Percentiles rank a stretch among this genome's conserved stretches.
Conservation (phyloP, 2,329 filamentous ascomycete species). For the Neoscytalidium dimidiatum region DNA sequence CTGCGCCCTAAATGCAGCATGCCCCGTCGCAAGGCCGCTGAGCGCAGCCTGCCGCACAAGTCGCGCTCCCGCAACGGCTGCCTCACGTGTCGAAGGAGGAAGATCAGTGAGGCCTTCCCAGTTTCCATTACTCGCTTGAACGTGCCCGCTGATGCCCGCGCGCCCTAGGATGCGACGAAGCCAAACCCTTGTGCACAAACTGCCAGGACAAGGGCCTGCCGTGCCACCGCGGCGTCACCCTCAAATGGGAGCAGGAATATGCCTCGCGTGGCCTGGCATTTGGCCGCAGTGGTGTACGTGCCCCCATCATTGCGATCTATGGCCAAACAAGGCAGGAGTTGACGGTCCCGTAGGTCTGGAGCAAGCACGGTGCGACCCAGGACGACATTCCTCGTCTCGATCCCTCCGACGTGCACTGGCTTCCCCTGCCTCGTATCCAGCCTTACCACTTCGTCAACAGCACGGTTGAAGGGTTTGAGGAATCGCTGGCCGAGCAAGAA, state of each 20-base stretch:
- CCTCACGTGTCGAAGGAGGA: conserved; percentile 42
- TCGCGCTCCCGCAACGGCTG: conserved; percentile 42
- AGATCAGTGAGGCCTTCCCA: conserved; percentile 28
- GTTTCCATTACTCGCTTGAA: not conserved
- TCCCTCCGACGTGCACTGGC: conserved; percentile 22
- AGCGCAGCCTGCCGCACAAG: conserved; percentile 21
- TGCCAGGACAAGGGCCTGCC: conserved; percentile 38
- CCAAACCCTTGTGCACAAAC: conserved; percentile 40
- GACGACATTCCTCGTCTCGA: conserved; percentile 20
- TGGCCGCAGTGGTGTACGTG: conserved; percentile 38
- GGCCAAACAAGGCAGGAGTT: not conserved
- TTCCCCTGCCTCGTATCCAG: conserved; percentile 25
- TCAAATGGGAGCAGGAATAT: conserved; percentile 41
- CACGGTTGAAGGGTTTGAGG: conserved; percentile 21
- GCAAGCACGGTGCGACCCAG: conserved; percentile 22
- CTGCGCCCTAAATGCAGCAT: conserved; percentile 8
- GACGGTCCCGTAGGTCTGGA: conserved; percentile 35
- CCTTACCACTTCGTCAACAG: conserved; percentile 27
- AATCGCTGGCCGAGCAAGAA: conserved; percentile 15
- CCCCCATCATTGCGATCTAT: not conserved
- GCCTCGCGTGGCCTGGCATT: conserved; percentile 44
- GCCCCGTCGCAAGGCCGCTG: conserved; percentile 24
- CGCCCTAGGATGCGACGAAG: conserved; percentile 38
- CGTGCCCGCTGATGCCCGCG: not conserved
- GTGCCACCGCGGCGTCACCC: conserved; percentile 33